phyloP scores from a whole-genome alignment of 164 flowering plant species.

The Annona squamosa region DNA sequence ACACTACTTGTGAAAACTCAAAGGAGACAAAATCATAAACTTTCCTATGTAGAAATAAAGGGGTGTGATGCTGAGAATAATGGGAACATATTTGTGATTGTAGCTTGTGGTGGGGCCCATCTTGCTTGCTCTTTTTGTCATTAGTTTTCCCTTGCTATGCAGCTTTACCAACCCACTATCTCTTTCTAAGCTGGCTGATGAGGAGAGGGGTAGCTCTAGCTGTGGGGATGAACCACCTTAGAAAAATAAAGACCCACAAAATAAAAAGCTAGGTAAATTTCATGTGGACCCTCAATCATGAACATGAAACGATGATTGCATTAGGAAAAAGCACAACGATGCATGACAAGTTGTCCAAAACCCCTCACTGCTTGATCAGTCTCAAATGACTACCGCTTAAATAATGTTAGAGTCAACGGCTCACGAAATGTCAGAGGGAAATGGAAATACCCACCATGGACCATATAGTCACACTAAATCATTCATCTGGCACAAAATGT shows the following conservation, averaged over 20 bases:
- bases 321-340: slow-evolving; percentile 6
- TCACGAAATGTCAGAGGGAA: background rate
- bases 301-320: slow-evolving; percentile 8
- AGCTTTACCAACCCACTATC: slow-evolving; percentile 24
- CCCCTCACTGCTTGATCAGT: background rate
- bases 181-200: background rate
- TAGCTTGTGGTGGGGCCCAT: slow-evolving; percentile 10
- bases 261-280: background rate
- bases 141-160: background rate
- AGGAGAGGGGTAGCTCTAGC: background rate
- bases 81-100: slow-evolving; percentile 8
- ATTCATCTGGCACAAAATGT: background rate
- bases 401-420: background rate
- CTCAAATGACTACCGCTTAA: background rate
- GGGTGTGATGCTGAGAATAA: slow-evolving; percentile 17
- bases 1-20: slow-evolving; percentile 20
- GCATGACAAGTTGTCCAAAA: slow-evolving; percentile 8
- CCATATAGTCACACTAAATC: background rate
- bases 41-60: slow-evolving; percentile 19
- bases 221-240: background rate
- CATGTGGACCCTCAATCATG: slow-evolving; percentile 9
- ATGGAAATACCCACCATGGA: background rate
- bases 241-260: background rate
- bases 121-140: slow-evolving; percentile 7
- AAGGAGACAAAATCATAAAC: slow-evolving; percentile 46